These are phyloP conservation scores for Macrolepiota fuliginosa DNA, from an alignment of 768 basidiomycete species.

Conservation along the genomic window DNA sequence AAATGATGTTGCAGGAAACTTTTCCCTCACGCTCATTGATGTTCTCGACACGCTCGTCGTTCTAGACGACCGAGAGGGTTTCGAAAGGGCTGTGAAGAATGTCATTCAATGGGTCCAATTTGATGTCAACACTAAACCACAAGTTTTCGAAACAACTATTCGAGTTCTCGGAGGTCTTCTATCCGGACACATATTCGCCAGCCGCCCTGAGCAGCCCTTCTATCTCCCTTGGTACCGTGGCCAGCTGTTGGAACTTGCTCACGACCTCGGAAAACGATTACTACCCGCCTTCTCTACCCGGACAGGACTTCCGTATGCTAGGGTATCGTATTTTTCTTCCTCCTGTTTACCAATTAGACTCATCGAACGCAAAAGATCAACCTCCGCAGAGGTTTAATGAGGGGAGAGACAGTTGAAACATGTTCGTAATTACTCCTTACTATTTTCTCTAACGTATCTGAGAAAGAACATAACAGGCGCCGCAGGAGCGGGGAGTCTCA, in stretches of 20 bases:
- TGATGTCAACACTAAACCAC: conserved; percentile 93
- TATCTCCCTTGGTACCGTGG: conserved; percentile 81
- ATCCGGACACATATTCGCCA: conserved; percentile 84
- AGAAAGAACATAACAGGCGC: conserved; percentile 51
- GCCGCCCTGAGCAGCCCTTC: conserved; percentile 60
- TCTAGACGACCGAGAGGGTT: conserved; percentile 73
- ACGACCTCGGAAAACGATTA: conserved; percentile 83
- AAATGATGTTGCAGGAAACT: conserved; percentile 96
- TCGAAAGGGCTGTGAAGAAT: conserved; percentile 80
- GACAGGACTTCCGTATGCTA: conserved; percentile 89
- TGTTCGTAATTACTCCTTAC: conserved; percentile 49
- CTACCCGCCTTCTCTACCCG: conserved; percentile 90
- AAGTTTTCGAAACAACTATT: conserved; percentile 97
- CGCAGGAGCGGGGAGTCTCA: conserved; percentile 89
- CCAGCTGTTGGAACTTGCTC: conserved; percentile 76
- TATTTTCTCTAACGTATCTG: not conserved
- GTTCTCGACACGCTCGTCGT: conserved; percentile 89
- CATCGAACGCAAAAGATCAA: conserved; percentile 57
- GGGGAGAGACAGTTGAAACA: conserved; percentile 78
- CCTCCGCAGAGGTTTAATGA: conserved; percentile 71
- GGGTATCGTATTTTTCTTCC: conserved; percentile 45
- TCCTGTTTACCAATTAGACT: conserved; percentile 5
- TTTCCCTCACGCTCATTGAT: conserved; percentile 80
- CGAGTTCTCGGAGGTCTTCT: conserved; percentile 89
- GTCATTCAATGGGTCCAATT: conserved; percentile 85